Conservation (phyloP, 352 stramenopile species). For the Phytopythium cucurbitacearum region DNA sequence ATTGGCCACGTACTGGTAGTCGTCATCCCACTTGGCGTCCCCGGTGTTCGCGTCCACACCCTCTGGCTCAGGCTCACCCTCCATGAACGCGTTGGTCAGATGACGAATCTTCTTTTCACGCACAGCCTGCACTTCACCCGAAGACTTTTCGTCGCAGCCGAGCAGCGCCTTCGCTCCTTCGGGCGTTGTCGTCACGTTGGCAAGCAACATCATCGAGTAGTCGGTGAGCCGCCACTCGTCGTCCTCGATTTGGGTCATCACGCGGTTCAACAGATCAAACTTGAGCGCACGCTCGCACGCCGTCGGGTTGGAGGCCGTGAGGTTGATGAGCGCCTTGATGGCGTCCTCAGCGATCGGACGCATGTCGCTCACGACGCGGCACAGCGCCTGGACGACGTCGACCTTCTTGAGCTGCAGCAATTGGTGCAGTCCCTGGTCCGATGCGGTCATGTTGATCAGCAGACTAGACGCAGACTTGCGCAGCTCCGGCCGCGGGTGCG, state of each 20-base stretch:
- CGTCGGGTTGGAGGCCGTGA: conserved; percentile 65
- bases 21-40: conserved; percentile 83
- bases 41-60: conserved; percentile 60
- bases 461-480: conserved; percentile 82
- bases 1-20: conserved; percentile 86
- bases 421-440: conserved; percentile 74
- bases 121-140: conserved; percentile 39
- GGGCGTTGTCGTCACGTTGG: conserved; percentile 73
- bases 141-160: conserved; percentile 45
- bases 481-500: conserved; percentile 75
- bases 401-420: conserved; percentile 66
- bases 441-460: conserved; percentile 79
- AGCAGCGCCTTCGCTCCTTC: conserved; percentile 66
- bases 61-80: conserved; percentile 72
- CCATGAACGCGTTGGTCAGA: conserved; percentile 66
- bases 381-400: conserved; percentile 75
- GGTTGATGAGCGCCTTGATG: conserved; percentile 85
- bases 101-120: conserved; percentile 81
- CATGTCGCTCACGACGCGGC: conserved; percentile 79
- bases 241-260: conserved; percentile 85
- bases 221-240: conserved; percentile 80
- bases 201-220: conserved; percentile 86
- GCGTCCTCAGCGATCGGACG: conserved; percentile 79
- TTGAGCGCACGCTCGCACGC: conserved; percentile 73
- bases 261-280: conserved; percentile 76